A percentile compares a stretch with the other conserved stretches of the same genome.
Evolutionary conservation across 805 yeast genomes (phyloP).

Genomic region (Cyberlindnera veronae): DNA sequence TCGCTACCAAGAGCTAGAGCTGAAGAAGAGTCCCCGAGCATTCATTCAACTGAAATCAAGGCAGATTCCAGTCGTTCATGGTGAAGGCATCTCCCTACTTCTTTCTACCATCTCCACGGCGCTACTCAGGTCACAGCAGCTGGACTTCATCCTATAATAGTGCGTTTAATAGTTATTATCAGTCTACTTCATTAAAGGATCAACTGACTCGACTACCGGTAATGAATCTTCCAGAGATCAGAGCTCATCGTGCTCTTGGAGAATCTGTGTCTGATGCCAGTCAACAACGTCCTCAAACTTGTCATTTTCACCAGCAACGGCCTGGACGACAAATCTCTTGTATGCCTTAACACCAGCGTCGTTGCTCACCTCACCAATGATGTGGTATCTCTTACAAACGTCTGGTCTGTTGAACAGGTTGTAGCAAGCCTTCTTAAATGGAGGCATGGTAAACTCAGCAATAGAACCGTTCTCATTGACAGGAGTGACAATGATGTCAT

Average conservation of each 20-base stretch:
- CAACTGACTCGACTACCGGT: no score
- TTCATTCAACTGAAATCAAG: no score
- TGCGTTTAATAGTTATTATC: no score
- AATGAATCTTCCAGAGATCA: no score
- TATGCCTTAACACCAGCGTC: constrained; percentile 1
- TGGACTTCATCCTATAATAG: no score
- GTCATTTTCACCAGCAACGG: constrained; percentile 4
- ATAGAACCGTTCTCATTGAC: constrained; percentile 12
- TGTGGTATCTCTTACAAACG: constrained; percentile 23
- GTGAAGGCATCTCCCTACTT: no score
- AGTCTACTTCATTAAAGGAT: no score
- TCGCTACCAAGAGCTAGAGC: no score
- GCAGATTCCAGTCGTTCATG: no score
- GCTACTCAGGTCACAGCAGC: no score
- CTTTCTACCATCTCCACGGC: no score
- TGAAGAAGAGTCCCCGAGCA: no score
- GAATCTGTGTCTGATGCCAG: background rate
- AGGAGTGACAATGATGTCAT: constrained; percentile 11
- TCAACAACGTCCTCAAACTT: background rate
- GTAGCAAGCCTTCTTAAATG: constrained; percentile 11
- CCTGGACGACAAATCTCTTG: background rate
- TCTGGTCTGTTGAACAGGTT: background rate
- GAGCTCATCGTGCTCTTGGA: background rate
- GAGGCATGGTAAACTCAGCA: constrained; percentile 18
- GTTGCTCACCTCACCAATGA: constrained; percentile 22